A percentile compares a stretch with the other conserved stretches of the same genome.
Conservation (phyloP, 352 stramenopile species). For the Aphanomyces cochlioides region DNA sequence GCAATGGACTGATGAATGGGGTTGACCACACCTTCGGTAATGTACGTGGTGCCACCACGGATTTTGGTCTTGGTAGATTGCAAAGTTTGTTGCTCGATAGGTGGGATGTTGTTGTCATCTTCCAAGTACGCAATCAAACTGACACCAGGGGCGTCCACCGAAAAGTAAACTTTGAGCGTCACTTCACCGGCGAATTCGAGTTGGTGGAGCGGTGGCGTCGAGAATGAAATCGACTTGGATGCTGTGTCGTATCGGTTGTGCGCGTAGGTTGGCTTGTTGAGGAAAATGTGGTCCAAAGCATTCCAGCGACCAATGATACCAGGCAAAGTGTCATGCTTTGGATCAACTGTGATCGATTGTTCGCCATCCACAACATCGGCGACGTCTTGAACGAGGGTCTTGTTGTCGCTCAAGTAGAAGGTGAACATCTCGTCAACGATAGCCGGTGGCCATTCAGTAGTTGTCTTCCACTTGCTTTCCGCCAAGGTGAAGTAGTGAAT, state of each 20-base stretch:
- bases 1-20: constrained; percentile 61
- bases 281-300: constrained; percentile 68
- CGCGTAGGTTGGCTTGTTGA: constrained; percentile 70
- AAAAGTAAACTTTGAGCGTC: constrained; percentile 76
- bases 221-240: constrained; percentile 55
- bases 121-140: constrained; percentile 74
- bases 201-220: constrained; percentile 51
- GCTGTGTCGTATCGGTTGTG: constrained; percentile 57
- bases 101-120: constrained; percentile 65
- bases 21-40: constrained; percentile 72
- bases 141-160: constrained; percentile 51
- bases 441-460: constrained; percentile 53
- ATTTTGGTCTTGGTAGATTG: constrained; percentile 5
- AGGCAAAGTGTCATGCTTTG: background rate
- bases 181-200: constrained; percentile 69
- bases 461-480: constrained; percentile 72
- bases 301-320: constrained; percentile 55
- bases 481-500: constrained; percentile 80
- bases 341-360: background rate
- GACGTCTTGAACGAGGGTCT: constrained; percentile 39
- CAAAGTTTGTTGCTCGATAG: constrained; percentile 79
- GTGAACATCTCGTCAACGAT: constrained; percentile 46
- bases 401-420: constrained; percentile 54
- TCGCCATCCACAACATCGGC: constrained; percentile 22
- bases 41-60: constrained; percentile 70